Evolutionary conservation across 2,329 filamentous ascomycete species (phyloP).

Genomic region (Didymella keratinophila): DNA sequence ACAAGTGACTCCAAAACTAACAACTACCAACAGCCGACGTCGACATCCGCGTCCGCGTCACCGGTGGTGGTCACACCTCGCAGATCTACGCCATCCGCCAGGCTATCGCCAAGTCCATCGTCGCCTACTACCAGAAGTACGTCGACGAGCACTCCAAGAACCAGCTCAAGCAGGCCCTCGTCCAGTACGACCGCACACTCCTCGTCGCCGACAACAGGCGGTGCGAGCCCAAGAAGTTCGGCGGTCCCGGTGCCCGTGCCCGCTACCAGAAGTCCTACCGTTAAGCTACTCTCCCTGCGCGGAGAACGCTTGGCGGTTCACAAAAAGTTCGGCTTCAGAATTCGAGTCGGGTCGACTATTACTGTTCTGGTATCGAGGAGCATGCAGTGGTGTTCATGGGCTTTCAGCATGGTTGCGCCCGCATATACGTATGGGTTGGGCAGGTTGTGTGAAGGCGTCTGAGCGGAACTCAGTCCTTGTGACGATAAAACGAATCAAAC

Average conservation of each 20-base stretch:
- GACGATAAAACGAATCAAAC: constrained; percentile 53
- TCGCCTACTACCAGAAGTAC: constrained; percentile 99
- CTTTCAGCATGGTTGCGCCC: constrained; percentile 45
- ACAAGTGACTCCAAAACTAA: constrained; percentile 19
- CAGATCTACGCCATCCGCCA: constrained; percentile 99
- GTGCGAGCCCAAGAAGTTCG: constrained; percentile 99
- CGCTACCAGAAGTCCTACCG: constrained; percentile 99
- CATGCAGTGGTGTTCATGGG: constrained; percentile 49
- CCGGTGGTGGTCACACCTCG: constrained; percentile 96
- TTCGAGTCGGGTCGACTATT: not conserved
- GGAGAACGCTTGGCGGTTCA: constrained; percentile 6
- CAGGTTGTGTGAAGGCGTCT: constrained; percentile 34
- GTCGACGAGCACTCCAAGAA: constrained; percentile 99
- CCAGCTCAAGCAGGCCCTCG: constrained; percentile 95
- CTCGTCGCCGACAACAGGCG: constrained; percentile 99
- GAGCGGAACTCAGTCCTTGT: constrained; percentile 45
- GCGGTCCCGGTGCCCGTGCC: constrained; percentile 90
- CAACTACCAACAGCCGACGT: constrained; percentile 67
- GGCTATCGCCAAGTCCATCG: constrained; percentile 95
- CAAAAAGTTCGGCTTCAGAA: not conserved
- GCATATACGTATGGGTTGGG: constrained; percentile 34
- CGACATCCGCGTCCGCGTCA: constrained; percentile 96
- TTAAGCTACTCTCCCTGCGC: constrained; percentile 64
- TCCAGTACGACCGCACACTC: constrained; percentile 95
- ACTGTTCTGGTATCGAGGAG: constrained; percentile 29